Base-by-base conservation (phyloP, 441 rosid species). In the Pelargonium myrrhifolium region DNA sequence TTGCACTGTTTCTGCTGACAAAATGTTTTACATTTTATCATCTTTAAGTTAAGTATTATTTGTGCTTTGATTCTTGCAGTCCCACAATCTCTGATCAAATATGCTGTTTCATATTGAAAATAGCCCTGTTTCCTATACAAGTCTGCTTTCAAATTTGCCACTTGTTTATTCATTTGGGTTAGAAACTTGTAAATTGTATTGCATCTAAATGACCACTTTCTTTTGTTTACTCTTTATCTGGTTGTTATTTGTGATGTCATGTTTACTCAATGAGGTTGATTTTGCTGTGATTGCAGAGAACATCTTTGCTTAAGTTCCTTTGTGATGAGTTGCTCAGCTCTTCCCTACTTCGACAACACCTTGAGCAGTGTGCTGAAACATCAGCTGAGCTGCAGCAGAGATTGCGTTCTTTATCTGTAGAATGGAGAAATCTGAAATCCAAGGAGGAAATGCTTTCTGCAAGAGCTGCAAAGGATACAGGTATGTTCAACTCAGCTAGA, bases 281-380 rank as follows among this genome's bases (percentile, higher is more conserved):
- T 47, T 62, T 70, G 17, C 59, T 82, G 73, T 77, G 72, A 68
- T 42, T 87, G 89, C 96, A 92, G 99, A 90, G 95, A 78, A 79
- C 78, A 75, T 79, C 80, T 81, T 79, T 95, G 76, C 88, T 92
- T 42, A 92, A 89, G 84, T 82, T 88, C 79, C 81, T 95, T 64
- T 85, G 98, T 72, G 99, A 92, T 80, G 99, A 92, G 75, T 81
- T 95, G 68, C 97, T 95, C 53, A 89, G 80, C 79, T 77, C 99
- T 62, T 79, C 92, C 68, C 84, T 88, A 69, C 77, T 92, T 71
- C 97, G 80, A 77, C 99, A 88, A 78, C 92, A 92, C 86, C 93
- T 95, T 31, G 99, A 95, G 84, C 98, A 86, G 14, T 95, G 93
- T 67, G 80, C 86, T 18, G 98, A 95, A 80, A 72, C 81, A 65